phyloP scores from a whole-genome alignment of 805 yeast species.

The Myxozyma neotropica region DNA sequence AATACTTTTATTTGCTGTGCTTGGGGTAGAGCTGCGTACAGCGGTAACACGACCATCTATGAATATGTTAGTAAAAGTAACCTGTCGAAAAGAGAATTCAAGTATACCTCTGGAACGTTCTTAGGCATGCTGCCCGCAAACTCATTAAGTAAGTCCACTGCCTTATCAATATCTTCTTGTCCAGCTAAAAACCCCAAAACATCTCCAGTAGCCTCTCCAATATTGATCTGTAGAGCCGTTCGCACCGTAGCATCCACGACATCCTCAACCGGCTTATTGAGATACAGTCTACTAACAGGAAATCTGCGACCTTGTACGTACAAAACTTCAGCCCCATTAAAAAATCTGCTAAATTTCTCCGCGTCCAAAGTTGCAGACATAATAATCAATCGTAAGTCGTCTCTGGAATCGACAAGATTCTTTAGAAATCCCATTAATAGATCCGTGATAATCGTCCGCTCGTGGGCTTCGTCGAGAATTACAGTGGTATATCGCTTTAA shows the following conservation, averaged over 20 bases:
- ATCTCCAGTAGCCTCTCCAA: slow-evolving; percentile 83
- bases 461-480: slow-evolving; percentile 96
- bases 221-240: slow-evolving; percentile 76
- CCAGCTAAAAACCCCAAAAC: slow-evolving; percentile 90
- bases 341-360: slow-evolving; percentile 75
- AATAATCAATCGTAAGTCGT: slow-evolving; percentile 68
- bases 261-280: slow-evolving; percentile 70
- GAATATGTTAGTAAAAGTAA: not conserved
- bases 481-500: slow-evolving; percentile 71
- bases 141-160: slow-evolving; percentile 58
- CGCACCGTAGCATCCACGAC: slow-evolving; percentile 77
- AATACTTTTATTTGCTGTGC: slow-evolving; percentile 81
- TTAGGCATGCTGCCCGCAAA: slow-evolving; percentile 14
- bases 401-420: slow-evolving; percentile 52
- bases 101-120: slow-evolving; percentile 26
- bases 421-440: slow-evolving; percentile 85
- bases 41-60: slow-evolving; percentile 71
- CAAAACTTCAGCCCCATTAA: slow-evolving; percentile 73
- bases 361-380: slow-evolving; percentile 99
- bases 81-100: not conserved
- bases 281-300: slow-evolving; percentile 74
- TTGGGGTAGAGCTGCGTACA: slow-evolving; percentile 93
- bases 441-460: slow-evolving; percentile 90
- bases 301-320: slow-evolving; percentile 88
- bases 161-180: slow-evolving; percentile 94